A percentile compares a stretch with the other conserved stretches of the same genome.
Conservation (phyloP, 2,329 filamentous ascomycete genomes). For the Plenodomus lindquistii region DNA sequence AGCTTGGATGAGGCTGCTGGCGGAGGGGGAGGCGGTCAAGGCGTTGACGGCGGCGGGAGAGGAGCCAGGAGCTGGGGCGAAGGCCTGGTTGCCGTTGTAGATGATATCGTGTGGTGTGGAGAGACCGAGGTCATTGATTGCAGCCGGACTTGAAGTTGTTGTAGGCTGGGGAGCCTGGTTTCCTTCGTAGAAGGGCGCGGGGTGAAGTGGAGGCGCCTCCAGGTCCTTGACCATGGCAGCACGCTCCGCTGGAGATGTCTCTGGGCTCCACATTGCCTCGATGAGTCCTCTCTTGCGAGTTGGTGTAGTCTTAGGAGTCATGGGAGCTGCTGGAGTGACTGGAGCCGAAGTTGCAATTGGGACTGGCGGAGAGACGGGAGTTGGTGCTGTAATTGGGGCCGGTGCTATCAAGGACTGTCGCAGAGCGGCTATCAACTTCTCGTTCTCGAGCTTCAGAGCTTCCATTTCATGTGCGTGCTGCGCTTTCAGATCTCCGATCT, state of each 20-base stretch:
- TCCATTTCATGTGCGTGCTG: neutral
- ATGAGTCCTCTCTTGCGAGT: neutral
- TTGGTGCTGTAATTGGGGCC: no score
- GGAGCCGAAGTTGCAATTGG: no score
- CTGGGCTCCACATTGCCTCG: neutral
- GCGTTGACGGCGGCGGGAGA: neutral
- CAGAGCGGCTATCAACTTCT: neutral
- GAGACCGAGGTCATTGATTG: neutral
- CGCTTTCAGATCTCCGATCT: no score
- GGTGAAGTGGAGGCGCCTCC: neutral
- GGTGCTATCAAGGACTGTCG: neutral
- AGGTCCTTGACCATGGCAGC: neutral
- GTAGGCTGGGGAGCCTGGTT: neutral
- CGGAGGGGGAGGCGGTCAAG: neutral
- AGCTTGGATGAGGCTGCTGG: neutral
- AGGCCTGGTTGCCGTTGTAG: neutral
- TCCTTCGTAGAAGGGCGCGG: neutral
- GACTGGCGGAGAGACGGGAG: no score
- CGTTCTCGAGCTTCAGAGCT: neutral
- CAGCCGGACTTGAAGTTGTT: constrained; percentile 7
- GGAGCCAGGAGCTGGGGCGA: neutral
- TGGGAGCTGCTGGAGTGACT: neutral
- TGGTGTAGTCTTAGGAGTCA: neutral
- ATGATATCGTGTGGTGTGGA: neutral
- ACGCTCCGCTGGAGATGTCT: neutral